phyloP scores from a whole-genome alignment of 768 basidiomycete species.

The Boletales sp. region DNA sequence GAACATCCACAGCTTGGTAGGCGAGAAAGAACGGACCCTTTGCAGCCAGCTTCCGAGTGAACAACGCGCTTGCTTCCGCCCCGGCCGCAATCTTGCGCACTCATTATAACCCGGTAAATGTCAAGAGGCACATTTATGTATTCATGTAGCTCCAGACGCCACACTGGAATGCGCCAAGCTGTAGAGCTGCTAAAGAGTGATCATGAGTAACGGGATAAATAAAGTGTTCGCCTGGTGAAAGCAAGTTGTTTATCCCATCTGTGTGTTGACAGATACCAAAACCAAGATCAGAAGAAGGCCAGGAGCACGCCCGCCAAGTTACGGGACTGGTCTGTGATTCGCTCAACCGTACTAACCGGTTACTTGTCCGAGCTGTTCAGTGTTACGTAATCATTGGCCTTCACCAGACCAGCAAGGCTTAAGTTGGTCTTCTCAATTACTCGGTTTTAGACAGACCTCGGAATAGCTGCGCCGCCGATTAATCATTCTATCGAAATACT shows the following conservation, averaged over 20 bases:
- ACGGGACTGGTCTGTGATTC: too few species aligned
- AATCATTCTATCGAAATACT: slow-evolving; percentile 13
- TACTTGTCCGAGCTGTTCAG: too few species aligned
- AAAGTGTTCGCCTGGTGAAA: too few species aligned
- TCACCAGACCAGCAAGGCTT: background rate
- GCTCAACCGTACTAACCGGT: too few species aligned
- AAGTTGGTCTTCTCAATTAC: background rate
- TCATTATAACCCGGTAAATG: background rate
- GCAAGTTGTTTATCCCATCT: too few species aligned
- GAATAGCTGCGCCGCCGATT: slow-evolving; percentile 10
- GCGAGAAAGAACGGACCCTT: slow-evolving; percentile 1
- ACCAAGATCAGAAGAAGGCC: too few species aligned
- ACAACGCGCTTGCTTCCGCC: background rate
- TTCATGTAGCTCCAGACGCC: slow-evolving; percentile 1
- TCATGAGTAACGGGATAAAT: too few species aligned
- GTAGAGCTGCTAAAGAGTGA: slow-evolving; percentile 6
- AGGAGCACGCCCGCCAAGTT: too few species aligned
- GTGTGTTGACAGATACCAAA: too few species aligned
- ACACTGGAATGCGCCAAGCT: slow-evolving; percentile 22
- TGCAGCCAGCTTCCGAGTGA: slow-evolving; percentile 1
- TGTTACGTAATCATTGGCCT: slow-evolving; percentile 13
- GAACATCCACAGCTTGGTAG: slow-evolving; percentile 23
- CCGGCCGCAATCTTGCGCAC: background rate
- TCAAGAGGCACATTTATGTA: background rate
- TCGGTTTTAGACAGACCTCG: slow-evolving; percentile 4